Percentiles rank a stretch among this genome's conserved stretches.
These are phyloP conservation scores for Eucalyptus guilfoylei DNA, from an alignment of 345 rosid species.

Conservation along the genomic window DNA sequence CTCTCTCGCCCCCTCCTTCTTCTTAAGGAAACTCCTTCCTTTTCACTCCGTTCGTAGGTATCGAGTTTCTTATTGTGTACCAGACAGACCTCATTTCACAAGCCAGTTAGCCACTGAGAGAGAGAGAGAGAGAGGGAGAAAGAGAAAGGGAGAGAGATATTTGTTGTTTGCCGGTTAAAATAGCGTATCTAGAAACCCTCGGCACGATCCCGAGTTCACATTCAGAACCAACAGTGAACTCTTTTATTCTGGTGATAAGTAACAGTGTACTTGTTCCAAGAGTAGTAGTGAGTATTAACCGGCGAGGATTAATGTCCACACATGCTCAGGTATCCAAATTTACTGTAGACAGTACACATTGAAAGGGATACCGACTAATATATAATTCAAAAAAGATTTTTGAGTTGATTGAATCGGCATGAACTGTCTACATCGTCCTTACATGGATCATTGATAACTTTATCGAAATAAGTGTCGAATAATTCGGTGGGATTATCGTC, in stretches of 20 bases:
- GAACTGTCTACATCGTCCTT: not conserved
- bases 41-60: not conserved
- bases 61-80: not conserved
- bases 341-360: not conserved
- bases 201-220: not conserved
- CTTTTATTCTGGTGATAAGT: not conserved
- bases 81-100: not conserved
- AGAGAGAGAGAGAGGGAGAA: not conserved
- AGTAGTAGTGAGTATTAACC: not conserved
- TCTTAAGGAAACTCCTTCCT: not conserved
- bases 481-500: not conserved
- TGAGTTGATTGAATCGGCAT: not conserved
- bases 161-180: not conserved
- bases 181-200: not conserved
- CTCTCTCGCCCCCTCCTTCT: not conserved
- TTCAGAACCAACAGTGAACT: not conserved
- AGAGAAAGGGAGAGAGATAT: not conserved
- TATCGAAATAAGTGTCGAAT: not conserved
- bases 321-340: not conserved
- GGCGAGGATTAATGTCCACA: not conserved
- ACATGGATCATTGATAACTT: rapidly evolving
- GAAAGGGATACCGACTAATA: not conserved
- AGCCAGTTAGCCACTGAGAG: not conserved
- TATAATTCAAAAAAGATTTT: not conserved
- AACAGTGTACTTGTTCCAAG: not conserved